These are phyloP conservation scores for Petrea volubilis DNA, from an alignment of 257 asterid genomes.

Conservation along the genomic window DNA sequence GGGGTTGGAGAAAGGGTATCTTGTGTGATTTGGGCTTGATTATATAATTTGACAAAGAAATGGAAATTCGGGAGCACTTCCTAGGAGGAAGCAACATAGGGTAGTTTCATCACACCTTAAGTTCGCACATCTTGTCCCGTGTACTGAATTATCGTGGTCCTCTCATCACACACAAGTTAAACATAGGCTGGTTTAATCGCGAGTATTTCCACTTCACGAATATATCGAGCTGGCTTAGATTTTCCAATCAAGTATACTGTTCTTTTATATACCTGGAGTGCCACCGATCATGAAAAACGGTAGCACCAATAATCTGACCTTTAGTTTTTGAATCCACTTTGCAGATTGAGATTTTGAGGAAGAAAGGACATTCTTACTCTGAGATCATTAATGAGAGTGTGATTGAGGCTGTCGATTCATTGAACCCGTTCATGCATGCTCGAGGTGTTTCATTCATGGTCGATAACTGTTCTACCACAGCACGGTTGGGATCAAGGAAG, in stretches of 20 bases:
- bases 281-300: too few relatives aligned
- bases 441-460: constrained; percentile 99
- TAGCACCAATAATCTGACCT: background rate
- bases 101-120: too few relatives aligned
- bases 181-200: too few relatives aligned
- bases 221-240: too few relatives aligned
- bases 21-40: too few relatives aligned
- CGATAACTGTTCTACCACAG: constrained; percentile 96
- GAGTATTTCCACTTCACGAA: too few relatives aligned
- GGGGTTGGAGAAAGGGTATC: background rate
- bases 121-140: too few relatives aligned
- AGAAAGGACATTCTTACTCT: constrained; percentile 94
- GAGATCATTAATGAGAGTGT: constrained; percentile 93
- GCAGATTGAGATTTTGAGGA: constrained; percentile 89
- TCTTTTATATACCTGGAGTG: background rate
- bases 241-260: background rate
- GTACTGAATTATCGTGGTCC: too few relatives aligned
- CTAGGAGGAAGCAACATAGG: too few relatives aligned
- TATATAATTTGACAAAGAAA: too few relatives aligned
- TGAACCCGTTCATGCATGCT: constrained; percentile 97
- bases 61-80: too few relatives aligned
- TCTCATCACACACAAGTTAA: too few relatives aligned
- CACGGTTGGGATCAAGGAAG: constrained; percentile 87
- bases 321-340: background rate
- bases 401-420: constrained; percentile 87